These are phyloP conservation scores for Phaseolus coccineus DNA, from an alignment of 331 rosid genomes.

Conservation along the genomic window DNA sequence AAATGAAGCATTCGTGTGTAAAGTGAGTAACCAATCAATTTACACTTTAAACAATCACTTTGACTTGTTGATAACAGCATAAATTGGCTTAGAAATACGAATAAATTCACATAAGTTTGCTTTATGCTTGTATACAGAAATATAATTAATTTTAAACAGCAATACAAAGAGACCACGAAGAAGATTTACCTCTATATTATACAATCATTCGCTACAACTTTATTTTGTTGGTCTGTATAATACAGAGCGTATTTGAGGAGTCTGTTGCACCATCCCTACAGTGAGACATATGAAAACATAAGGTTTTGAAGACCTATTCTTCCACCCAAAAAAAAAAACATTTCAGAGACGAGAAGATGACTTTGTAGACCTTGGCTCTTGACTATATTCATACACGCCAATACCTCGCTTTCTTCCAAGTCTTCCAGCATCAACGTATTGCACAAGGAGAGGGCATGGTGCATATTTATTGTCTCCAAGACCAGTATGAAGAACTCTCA, in stretches of 20 bases:
- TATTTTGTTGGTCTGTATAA: not conserved
- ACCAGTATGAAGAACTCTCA: slow-evolving; percentile 86
- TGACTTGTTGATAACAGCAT: too few relatives aligned
- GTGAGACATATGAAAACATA: not conserved
- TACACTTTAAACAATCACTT: too few relatives aligned
- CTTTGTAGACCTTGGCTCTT: slow-evolving; percentile 35
- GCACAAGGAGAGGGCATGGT: slow-evolving; percentile 90
- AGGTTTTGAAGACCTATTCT: not conserved
- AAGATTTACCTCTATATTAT: too few relatives aligned
- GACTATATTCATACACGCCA: slow-evolving; percentile 71
- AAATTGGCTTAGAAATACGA: too few relatives aligned
- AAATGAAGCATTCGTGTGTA: too few relatives aligned
- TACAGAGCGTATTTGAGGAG: not conserved
- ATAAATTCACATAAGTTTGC: too few relatives aligned
- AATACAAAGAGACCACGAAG: too few relatives aligned
- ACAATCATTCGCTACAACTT: too few relatives aligned
- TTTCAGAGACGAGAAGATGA: slow-evolving; percentile 63
- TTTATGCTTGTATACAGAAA: too few relatives aligned
- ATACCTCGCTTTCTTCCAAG: slow-evolving; percentile 81
- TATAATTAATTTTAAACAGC: too few relatives aligned
- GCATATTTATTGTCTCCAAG: slow-evolving; percentile 79
- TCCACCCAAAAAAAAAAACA: slow-evolving; percentile 16
- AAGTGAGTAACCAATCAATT: too few relatives aligned
- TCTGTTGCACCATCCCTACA: not conserved
- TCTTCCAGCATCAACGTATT: slow-evolving; percentile 79